Percentiles rank a stretch among this genome's conserved stretches.
These are phyloP conservation scores for Coemansia sp. DNA, from an alignment of 192 early-diverging fungal species.

Conservation along the genomic window DNA sequence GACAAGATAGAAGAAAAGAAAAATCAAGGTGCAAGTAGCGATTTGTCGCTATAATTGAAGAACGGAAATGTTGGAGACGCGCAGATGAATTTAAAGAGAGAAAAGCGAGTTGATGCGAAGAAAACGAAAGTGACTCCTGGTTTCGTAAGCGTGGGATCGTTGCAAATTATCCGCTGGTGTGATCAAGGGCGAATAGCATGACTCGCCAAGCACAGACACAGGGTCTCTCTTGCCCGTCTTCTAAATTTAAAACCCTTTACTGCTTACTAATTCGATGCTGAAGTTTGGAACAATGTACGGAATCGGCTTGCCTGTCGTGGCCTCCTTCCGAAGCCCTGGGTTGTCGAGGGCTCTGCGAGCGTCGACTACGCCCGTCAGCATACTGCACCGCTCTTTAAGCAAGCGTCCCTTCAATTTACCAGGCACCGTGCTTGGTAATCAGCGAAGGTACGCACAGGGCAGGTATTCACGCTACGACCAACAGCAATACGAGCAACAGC, in stretches of 20 bases:
- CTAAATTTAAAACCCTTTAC: neutral
- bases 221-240: neutral
- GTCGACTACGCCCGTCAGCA: neutral
- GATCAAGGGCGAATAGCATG: neutral
- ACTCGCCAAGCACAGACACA: neutral
- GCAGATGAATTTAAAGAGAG: too few relatives aligned
- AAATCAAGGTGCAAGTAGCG: neutral
- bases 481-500: conserved; percentile 12
- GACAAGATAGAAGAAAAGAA: neutral
- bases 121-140: too few relatives aligned
- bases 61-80: neutral
- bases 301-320: neutral
- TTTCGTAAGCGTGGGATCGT: too few relatives aligned
- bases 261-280: neutral
- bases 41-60: neutral
- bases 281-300: neutral
- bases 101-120: too few relatives aligned
- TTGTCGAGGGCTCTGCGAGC: neutral
- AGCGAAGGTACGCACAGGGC: neutral
- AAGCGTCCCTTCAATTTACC: neutral
- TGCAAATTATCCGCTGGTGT: neutral
- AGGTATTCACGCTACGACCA: conserved; percentile 6
- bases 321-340: neutral
- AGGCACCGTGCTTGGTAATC: neutral
- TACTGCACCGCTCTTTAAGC: neutral